Evolutionary conservation across 2,329 filamentous ascomycete genomes (phyloP).

Genomic region (Diaporthe vexans): DNA sequence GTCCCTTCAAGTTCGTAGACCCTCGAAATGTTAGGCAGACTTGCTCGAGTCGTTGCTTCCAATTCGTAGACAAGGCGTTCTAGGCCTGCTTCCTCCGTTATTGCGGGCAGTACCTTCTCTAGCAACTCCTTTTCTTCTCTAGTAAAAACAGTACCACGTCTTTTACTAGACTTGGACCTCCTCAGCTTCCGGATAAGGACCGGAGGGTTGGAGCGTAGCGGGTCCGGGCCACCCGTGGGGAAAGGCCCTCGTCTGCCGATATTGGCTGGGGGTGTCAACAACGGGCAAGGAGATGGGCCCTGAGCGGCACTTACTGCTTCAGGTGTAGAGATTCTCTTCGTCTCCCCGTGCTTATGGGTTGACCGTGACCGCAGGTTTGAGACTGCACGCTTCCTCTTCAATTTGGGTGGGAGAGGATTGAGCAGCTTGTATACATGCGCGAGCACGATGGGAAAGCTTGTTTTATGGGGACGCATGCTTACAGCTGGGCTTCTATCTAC

Average conservation of each 20-base stretch:
- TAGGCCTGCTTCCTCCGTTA: neutral
- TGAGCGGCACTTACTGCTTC: neutral
- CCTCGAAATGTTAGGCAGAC: neutral
- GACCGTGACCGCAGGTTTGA: conserved; percentile 7
- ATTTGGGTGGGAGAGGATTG: neutral
- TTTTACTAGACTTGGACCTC: neutral
- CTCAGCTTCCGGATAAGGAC: neutral
- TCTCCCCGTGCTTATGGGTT: neutral
- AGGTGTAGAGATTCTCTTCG: neutral
- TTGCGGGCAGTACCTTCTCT: neutral
- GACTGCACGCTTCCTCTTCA: conserved; percentile 16
- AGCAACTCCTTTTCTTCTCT: conserved; percentile 4
- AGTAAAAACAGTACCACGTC: neutral
- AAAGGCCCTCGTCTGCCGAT: neutral
- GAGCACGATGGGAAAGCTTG: conserved; percentile 14
- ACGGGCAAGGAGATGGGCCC: neutral
- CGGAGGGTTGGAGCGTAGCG: conserved; percentile 5
- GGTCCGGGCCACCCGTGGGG: neutral
- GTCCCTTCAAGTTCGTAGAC: too few relatives aligned
- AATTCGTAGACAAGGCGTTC: neutral
- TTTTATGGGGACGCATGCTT: conserved; percentile 1
- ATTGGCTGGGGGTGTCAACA: neutral
- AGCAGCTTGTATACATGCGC: conserved; percentile 15
- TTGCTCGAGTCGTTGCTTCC: neutral
- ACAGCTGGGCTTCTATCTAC: neutral